Conservation (phyloP, 176 grass and related monocot genomes). For the Cymbopogon citratus region DNA sequence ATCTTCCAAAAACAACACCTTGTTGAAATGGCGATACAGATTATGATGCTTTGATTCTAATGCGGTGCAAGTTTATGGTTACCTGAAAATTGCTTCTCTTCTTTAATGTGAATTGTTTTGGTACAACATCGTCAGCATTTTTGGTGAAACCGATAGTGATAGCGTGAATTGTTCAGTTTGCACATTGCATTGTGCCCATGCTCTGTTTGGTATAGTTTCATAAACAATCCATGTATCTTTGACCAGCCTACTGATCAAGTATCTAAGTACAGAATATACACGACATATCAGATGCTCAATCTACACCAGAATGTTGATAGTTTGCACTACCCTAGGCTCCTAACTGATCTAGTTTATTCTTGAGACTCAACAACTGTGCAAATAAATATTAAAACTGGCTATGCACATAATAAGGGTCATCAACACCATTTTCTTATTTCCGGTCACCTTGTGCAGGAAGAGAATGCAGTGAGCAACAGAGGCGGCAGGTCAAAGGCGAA, state of each 20-base stretch:
- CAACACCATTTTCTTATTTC: not conserved
- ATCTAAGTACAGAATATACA: not conserved
- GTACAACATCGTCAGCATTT: not conserved
- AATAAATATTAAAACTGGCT: not conserved
- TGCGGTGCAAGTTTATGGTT: not conserved
- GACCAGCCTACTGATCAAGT: conserved; percentile 7
- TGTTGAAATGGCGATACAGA: not conserved
- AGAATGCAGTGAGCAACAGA: not conserved
- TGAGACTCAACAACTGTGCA: not conserved
- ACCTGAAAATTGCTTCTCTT: not conserved
- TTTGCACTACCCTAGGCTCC: not conserved
- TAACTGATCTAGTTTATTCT: not conserved
- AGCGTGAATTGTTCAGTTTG: not conserved
- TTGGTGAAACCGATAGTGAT: not conserved
- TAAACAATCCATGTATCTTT: not conserved
- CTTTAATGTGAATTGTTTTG: not conserved
- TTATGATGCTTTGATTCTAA: not conserved
- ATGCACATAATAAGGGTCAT: not conserved
- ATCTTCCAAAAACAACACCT: not conserved
- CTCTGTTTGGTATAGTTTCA: not conserved
- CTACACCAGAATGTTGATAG: not conserved
- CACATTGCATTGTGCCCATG: not conserved
- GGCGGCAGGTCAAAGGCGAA: conserved; percentile 15
- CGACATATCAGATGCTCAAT: not conserved
- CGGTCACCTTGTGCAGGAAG: conserved; percentile 24